Evolutionary conservation across 2,329 filamentous ascomycete genomes (phyloP).

Genomic region (Gyromitra esculenta): DNA sequence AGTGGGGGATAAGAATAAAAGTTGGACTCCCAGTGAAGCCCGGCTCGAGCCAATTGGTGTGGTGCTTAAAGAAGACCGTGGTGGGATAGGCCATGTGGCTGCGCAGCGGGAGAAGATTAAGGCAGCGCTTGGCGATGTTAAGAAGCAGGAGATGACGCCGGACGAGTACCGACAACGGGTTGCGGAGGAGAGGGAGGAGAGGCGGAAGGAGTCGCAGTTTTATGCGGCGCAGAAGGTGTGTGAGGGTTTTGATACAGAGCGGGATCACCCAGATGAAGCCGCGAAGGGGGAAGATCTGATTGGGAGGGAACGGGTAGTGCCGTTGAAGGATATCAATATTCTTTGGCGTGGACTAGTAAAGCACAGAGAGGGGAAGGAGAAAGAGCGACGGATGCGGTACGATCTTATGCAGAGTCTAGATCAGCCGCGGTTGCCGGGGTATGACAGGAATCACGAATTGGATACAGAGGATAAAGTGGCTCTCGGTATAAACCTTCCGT

Average conservation of each 20-base stretch:
- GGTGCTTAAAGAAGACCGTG: constrained; percentile 78
- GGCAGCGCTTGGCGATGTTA: constrained; percentile 68
- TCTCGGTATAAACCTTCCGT: constrained; percentile 66
- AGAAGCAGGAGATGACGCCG: constrained; percentile 72
- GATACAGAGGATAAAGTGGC: constrained; percentile 78
- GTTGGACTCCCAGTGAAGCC: constrained; percentile 1
- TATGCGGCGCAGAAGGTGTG: constrained; percentile 83
- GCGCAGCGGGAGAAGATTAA: constrained; percentile 81
- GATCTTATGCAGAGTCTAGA: constrained; percentile 73
- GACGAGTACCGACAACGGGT: constrained; percentile 78
- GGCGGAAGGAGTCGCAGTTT: constrained; percentile 74
- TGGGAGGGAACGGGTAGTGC: constrained; percentile 61
- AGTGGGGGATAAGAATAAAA: constrained; percentile 36
- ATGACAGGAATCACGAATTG: constrained; percentile 71
- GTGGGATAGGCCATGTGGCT: constrained; percentile 83
- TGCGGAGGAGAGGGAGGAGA: constrained; percentile 74
- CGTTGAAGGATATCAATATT: constrained; percentile 75
- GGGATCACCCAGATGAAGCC: constrained; percentile 45
- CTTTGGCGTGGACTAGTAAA: constrained; percentile 81
- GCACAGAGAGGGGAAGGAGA: constrained; percentile 74
- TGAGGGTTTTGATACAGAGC: constrained; percentile 76
- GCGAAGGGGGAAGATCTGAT: constrained; percentile 56
- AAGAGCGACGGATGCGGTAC: constrained; percentile 71
- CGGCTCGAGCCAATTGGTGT: constrained; percentile 78
- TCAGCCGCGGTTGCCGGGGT: constrained; percentile 68